Conservation (phyloP, 768 basidiomycete species). For the Gymnopilus dilepis region DNA sequence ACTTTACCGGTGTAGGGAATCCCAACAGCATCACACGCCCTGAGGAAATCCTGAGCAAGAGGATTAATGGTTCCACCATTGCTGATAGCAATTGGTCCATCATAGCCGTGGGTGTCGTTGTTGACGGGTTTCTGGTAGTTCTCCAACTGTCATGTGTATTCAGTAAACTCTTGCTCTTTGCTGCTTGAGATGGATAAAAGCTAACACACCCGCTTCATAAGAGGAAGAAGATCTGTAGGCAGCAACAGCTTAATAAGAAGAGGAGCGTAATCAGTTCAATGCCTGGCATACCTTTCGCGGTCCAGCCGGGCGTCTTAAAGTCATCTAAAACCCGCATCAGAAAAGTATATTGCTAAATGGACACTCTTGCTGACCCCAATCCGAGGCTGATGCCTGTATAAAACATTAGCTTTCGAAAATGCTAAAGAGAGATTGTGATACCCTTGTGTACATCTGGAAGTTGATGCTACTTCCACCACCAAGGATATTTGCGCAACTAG, state of each 20-base stretch:
- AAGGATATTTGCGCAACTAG: slow-evolving; percentile 69
- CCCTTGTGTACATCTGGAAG: slow-evolving; percentile 80
- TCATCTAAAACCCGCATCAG: slow-evolving; percentile 53
- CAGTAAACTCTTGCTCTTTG: not conserved
- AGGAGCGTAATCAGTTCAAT: not conserved
- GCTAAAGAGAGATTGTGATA: slow-evolving; percentile 22
- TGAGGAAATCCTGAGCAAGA: slow-evolving; percentile 72
- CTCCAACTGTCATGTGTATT: slow-evolving; percentile 53
- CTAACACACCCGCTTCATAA: slow-evolving; percentile 65
- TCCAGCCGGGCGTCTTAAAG: slow-evolving; percentile 76
- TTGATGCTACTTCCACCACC: slow-evolving; percentile 70
- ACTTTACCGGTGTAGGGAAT: slow-evolving; percentile 67
- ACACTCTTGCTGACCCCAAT: slow-evolving; percentile 57
- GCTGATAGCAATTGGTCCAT: slow-evolving; percentile 76
- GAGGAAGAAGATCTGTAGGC: slow-evolving; percentile 62
- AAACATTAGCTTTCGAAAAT: not conserved
- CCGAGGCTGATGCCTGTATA: slow-evolving; percentile 66
- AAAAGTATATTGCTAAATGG: not conserved
- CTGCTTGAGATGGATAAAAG: not conserved
- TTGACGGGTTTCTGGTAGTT: slow-evolving; percentile 78
- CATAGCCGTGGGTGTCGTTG: slow-evolving; percentile 71
- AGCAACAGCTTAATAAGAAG: slow-evolving; percentile 2
- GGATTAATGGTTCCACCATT: slow-evolving; percentile 69
- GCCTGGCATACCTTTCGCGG: slow-evolving; percentile 52
- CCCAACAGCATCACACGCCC: slow-evolving; percentile 63